phyloP scores from a whole-genome alignment of 345 rosid genomes.

The Psidium friedrichsthalianum region DNA sequence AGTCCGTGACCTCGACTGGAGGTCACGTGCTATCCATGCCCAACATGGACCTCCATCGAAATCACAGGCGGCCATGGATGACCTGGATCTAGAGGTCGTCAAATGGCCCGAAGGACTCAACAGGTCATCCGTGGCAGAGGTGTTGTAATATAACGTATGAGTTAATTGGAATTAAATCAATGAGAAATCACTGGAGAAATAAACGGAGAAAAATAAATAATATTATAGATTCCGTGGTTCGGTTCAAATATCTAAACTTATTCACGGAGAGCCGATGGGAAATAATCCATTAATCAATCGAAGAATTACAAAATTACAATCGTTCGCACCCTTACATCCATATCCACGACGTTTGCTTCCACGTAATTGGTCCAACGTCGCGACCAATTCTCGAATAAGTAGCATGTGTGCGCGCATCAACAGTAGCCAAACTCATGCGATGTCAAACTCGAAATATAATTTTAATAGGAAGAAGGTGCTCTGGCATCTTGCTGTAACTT shows the following conservation, averaged over 20 bases:
- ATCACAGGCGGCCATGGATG: neutral
- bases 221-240: too few species aligned
- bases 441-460: too few species aligned
- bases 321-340: neutral
- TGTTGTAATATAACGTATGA: neutral
- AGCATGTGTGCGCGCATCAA: neutral
- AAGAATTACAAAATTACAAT: neutral
- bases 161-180: neutral
- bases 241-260: too few species aligned
- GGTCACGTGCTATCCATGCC: neutral
- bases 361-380: neutral
- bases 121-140: neutral
- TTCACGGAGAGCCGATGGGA: too few species aligned
- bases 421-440: neutral
- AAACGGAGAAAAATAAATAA: neutral
- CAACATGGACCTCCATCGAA: neutral
- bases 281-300: too few species aligned
- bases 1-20: neutral
- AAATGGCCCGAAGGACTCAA: neutral
- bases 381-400: neutral
- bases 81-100: neutral
- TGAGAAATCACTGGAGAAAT: neutral
- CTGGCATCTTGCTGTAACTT: too few species aligned
- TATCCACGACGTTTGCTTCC: neutral
- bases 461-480: too few species aligned